Percentiles rank a stretch among this genome's conserved stretches.
phyloP scores from a whole-genome alignment of 768 basidiomycete genomes.

The Rhizopogon sp. region DNA sequence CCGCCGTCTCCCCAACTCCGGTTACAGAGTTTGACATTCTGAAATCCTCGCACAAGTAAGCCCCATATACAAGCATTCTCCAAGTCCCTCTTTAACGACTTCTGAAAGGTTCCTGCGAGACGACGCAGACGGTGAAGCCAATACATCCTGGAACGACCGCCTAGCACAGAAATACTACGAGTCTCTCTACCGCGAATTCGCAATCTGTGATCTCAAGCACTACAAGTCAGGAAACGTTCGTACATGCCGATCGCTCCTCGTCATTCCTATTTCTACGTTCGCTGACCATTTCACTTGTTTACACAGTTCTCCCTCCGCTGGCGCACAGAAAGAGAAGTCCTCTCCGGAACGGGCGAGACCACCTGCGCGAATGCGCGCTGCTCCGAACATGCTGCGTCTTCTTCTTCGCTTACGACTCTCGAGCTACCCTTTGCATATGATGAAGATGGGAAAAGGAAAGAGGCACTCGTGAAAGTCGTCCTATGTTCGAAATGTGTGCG shows the following conservation, averaged over 20 bases:
- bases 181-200: conserved; percentile 87
- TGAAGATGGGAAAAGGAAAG: conserved; percentile 71
- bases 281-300: not conserved
- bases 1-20: not conserved
- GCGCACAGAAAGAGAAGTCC: conserved; percentile 89
- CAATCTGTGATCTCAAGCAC: conserved; percentile 90
- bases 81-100: not conserved
- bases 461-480: conserved; percentile 87
- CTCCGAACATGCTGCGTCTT: conserved; percentile 45
- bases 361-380: conserved; percentile 92
- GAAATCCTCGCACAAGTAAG: conserved; percentile 65
- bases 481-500: conserved; percentile 73
- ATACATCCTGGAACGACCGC: conserved; percentile 70
- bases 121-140: conserved; percentile 37
- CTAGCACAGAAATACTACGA: conserved; percentile 87
- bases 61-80: not conserved
- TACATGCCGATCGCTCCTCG: conserved; percentile 1
- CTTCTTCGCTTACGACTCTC: conserved; percentile 54
- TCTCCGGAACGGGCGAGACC: conserved; percentile 78
- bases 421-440: conserved; percentile 89
- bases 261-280: not conserved
- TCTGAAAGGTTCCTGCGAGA: conserved; percentile 69
- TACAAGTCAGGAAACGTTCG: conserved; percentile 88
- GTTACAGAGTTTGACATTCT: conserved; percentile 70
- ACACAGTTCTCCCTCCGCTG: conserved; percentile 83